phyloP scores from a whole-genome alignment of 169 alveolate genomes.

The Plasmodium adleri region DNA sequence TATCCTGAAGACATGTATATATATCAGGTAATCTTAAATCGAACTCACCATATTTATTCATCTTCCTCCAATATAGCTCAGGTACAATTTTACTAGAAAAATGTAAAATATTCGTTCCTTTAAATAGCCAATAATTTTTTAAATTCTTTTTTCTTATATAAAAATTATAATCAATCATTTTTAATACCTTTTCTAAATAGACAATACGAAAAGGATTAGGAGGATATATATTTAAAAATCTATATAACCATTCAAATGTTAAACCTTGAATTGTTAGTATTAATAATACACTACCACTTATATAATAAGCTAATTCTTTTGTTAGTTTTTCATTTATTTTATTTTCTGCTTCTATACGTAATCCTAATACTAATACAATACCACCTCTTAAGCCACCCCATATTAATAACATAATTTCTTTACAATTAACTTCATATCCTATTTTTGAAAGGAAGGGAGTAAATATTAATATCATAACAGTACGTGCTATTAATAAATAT shows the following conservation, averaged over 20 bases:
- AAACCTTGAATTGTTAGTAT: constrained; percentile 92
- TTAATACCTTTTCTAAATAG: constrained; percentile 89
- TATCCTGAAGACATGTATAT: constrained; percentile 74
- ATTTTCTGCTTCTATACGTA: constrained; percentile 90
- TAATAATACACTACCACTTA: constrained; percentile 92
- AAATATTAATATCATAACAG: constrained; percentile 87
- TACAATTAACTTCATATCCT: constrained; percentile 87
- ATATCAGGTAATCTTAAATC: constrained; percentile 80
- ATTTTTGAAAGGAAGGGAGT: constrained; percentile 85
- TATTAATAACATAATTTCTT: constrained; percentile 89
- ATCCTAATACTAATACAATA: constrained; percentile 91
- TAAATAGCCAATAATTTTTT: constrained; percentile 88
- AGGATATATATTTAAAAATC: constrained; percentile 89
- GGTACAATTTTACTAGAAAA: constrained; percentile 86
- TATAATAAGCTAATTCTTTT: constrained; percentile 90
- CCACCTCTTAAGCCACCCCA: constrained; percentile 97
- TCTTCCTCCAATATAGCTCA: constrained; percentile 80
- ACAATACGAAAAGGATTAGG: constrained; percentile 91
- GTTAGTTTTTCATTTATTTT: constrained; percentile 83
- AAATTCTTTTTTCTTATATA: constrained; percentile 80
- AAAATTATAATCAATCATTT: constrained; percentile 87
- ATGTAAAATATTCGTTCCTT: constrained; percentile 85
- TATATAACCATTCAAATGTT: constrained; percentile 90
- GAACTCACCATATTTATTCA: constrained; percentile 84
- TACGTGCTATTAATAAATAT: constrained; percentile 83